These are phyloP conservation scores for Coniochaeta ligniaria DNA, from an alignment of 2,329 filamentous ascomycete genomes.

Conservation along the genomic window DNA sequence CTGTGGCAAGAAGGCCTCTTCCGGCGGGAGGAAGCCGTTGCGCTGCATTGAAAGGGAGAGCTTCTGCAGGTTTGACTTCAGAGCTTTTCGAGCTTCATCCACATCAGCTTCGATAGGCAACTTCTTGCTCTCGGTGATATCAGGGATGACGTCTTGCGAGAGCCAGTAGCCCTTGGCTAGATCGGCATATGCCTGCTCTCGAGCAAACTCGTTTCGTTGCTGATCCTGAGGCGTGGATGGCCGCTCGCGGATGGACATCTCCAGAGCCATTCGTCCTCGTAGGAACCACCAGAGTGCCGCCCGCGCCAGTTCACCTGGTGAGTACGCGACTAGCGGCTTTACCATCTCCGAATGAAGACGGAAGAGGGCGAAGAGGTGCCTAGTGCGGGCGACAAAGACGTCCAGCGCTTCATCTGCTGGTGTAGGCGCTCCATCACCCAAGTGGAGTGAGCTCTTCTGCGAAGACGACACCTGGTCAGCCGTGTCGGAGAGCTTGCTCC, in stretches of 20 bases:
- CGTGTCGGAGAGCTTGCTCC: slow-evolving; percentile 15
- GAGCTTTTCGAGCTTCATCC: slow-evolving; percentile 44
- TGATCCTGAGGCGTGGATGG: slow-evolving; percentile 46
- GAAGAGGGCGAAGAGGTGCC: slow-evolving; percentile 70
- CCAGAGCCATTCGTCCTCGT: slow-evolving; percentile 69
- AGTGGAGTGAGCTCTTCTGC: slow-evolving; percentile 24
- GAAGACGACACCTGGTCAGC: slow-evolving; percentile 11
- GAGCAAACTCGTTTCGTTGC: slow-evolving; percentile 45
- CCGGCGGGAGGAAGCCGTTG: slow-evolving; percentile 69
- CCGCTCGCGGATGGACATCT: slow-evolving; percentile 61
- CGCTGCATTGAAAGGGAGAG: slow-evolving; percentile 76
- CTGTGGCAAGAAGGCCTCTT: slow-evolving; percentile 63
- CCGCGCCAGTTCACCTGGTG: slow-evolving; percentile 61
- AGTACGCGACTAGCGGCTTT: slow-evolving; percentile 56
- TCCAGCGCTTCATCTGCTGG: slow-evolving; percentile 59
- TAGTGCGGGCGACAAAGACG: slow-evolving; percentile 63
- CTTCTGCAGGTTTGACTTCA: slow-evolving; percentile 63
- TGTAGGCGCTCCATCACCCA: slow-evolving; percentile 33
- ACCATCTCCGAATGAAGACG: slow-evolving; percentile 68
- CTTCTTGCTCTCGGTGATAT: slow-evolving; percentile 36
- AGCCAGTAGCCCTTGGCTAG: slow-evolving; percentile 84
- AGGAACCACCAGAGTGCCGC: slow-evolving; percentile 87
- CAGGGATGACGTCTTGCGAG: slow-evolving; percentile 44
- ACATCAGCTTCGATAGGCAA: slow-evolving; percentile 35
- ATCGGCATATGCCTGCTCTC: slow-evolving; percentile 77